Percentiles rank a stretch among this genome's conserved stretches.
Conservation (phyloP, 2,329 filamentous ascomycete species). For the Cucurbitaria berberidis region DNA sequence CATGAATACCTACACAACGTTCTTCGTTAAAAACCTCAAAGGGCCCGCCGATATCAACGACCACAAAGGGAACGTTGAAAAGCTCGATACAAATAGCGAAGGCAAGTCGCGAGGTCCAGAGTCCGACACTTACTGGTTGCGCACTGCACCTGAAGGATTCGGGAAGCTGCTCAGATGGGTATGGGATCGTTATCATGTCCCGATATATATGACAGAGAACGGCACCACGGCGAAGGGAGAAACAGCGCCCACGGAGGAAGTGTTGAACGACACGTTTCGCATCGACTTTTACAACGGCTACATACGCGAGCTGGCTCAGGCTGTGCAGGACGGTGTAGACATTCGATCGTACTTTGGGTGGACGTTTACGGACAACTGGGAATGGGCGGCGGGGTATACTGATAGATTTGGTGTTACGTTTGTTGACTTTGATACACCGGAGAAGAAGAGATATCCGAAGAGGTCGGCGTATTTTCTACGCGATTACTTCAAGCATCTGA, state of each 20-base stretch:
- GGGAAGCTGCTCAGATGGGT: slow-evolving; percentile 51
- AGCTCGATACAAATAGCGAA: slow-evolving; percentile 39
- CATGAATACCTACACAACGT: slow-evolving; percentile 55
- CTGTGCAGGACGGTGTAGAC: slow-evolving; percentile 46
- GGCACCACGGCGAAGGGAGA: slow-evolving; percentile 49
- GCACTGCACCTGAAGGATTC: slow-evolving; percentile 45
- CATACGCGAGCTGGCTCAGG: slow-evolving; percentile 48
- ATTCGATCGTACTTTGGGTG: slow-evolving; percentile 53
- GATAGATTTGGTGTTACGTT: slow-evolving; percentile 52
- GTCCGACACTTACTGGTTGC: slow-evolving; percentile 51
- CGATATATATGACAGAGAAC: slow-evolving; percentile 55
- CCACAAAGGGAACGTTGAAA: slow-evolving; percentile 51
- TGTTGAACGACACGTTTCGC: slow-evolving; percentile 49
- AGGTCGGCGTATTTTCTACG: slow-evolving; percentile 14
- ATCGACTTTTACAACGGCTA: slow-evolving; percentile 51
- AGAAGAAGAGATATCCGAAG: slow-evolving; percentile 50
- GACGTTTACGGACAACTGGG: slow-evolving; percentile 54
- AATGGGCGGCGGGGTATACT: slow-evolving; percentile 53
- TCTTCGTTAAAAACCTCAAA: slow-evolving; percentile 47
- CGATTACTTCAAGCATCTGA: slow-evolving; percentile 15
- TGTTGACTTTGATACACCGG: slow-evolving; percentile 49
- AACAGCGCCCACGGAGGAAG: slow-evolving; percentile 42
- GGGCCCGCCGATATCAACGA: slow-evolving; percentile 48
- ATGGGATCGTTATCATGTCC: slow-evolving; percentile 50
- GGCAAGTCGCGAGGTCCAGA: slow-evolving; percentile 44